Percentiles rank a stretch among this genome's conserved stretches.
These are phyloP conservation scores for Backusella mclennaniae DNA, from an alignment of 192 early-diverging fungal species.

Conservation along the genomic window DNA sequence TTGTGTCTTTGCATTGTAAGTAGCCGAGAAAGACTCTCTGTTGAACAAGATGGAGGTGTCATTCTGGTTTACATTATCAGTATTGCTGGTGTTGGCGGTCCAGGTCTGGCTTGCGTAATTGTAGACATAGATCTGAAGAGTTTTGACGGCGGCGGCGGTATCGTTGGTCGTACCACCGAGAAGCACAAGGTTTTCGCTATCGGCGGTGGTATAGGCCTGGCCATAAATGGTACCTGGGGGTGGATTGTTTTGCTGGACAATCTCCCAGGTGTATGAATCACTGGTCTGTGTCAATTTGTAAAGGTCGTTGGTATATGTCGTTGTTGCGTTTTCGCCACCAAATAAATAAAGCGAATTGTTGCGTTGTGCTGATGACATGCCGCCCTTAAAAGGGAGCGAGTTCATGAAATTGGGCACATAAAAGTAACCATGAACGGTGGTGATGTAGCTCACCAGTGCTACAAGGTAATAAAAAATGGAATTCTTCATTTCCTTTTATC, in stretches of 20 bases:
- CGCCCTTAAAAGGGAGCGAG: constrained; percentile 14
- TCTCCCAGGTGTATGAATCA: constrained; percentile 3
- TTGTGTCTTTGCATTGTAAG: not conserved
- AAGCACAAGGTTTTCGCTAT: not conserved
- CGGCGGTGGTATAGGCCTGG: not conserved
- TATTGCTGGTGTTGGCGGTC: not conserved
- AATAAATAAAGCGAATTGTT: constrained; percentile 3
- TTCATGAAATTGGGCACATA: constrained; percentile 19
- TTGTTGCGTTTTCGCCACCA: constrained; percentile 13
- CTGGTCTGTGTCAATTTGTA: constrained; percentile 7
- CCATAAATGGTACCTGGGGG: constrained; percentile 8
- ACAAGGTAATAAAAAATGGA: not conserved
- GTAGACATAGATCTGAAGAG: constrained; percentile 8
- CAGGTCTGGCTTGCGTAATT: not conserved
- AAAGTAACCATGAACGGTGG: constrained; percentile 20
- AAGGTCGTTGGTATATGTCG: not conserved
- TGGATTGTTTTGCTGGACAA: not conserved
- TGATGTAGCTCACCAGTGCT: not conserved
- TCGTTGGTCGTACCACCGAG: not conserved
- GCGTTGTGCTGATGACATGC: not conserved
- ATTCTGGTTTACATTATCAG: not conserved
- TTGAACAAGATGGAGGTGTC: not conserved
- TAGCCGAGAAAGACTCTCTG: not conserved
- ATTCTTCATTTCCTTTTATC: not conserved
- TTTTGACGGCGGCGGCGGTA: not conserved